Percentiles rank a stretch among this genome's conserved stretches.
Conservation (phyloP, 2,329 filamentous ascomycete species). For the Stagonosporopsis chrysanthemi region DNA sequence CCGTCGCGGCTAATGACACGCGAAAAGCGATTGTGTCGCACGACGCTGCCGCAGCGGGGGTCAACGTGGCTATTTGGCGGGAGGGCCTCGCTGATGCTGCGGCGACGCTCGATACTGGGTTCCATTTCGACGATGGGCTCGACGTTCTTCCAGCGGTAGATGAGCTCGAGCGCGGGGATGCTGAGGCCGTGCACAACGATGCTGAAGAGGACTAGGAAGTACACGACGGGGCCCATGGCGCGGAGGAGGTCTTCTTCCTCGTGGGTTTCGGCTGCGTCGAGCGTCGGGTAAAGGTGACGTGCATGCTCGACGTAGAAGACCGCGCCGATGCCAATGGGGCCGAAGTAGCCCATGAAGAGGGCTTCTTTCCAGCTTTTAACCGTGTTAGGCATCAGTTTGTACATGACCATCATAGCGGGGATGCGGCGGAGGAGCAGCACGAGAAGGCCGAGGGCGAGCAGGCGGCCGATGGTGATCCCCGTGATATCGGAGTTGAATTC, state of each 20-base stretch:
- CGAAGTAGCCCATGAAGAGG: slow-evolving; percentile 67
- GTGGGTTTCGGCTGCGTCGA: slow-evolving; percentile 49
- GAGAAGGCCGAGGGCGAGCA: slow-evolving; percentile 61
- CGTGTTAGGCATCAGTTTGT: slow-evolving; percentile 63
- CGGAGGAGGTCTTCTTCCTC: slow-evolving; percentile 52
- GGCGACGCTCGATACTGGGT: slow-evolving; percentile 49
- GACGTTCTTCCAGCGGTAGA: slow-evolving; percentile 52
- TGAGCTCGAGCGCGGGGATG: slow-evolving; percentile 54
- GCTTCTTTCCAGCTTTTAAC: slow-evolving; percentile 65
- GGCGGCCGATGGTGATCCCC: slow-evolving; percentile 60
- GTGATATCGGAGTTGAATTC: slow-evolving; percentile 62
- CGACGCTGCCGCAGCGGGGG: slow-evolving; percentile 31
- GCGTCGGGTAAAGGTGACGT: slow-evolving; percentile 53
- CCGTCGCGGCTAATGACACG: slow-evolving; percentile 7
- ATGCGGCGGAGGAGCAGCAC: slow-evolving; percentile 65
- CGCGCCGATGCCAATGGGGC: slow-evolving; percentile 54
- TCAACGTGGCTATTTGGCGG: slow-evolving; percentile 52
- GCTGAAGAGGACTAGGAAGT: slow-evolving; percentile 57
- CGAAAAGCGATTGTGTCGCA: slow-evolving; percentile 58
- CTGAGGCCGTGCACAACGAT: slow-evolving; percentile 59
- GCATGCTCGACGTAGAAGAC: slow-evolving; percentile 58
- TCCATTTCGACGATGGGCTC: slow-evolving; percentile 52
- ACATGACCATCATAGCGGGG: slow-evolving; percentile 62
- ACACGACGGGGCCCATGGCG: slow-evolving; percentile 56
- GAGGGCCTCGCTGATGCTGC: slow-evolving; percentile 47